Evolutionary conservation across 73 alveolate genomes (phyloP), one percentile per base, ranked within the genome.

Genomic region (Paramecium biaurelia): DNA sequence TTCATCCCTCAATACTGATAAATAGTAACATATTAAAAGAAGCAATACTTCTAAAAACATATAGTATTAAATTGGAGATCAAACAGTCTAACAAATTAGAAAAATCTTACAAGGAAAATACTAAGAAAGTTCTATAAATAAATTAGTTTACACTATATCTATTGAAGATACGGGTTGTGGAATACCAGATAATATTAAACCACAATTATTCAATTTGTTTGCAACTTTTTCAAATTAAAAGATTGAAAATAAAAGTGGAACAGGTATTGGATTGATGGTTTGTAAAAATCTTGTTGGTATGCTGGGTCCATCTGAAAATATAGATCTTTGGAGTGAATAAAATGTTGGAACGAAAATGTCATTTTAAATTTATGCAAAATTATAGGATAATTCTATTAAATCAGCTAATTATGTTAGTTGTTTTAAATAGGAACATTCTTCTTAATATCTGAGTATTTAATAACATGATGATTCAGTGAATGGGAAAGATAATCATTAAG

Each of bases 141-240:
- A n/a, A 15, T 34, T 35, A 35, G 45, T 72, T 4, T 72, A 72
- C 12, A 15, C 34, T 2, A 72, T 79, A 24, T 30, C 95, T 12
- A 57, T 92, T 3, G 58, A 28, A 6, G 95, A 92, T 63, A 79
- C 95, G 15, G 95, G 95, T 20, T 47, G 85, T 23, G 95, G 95
- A 0, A 92, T 92, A 57, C 45, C 95, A 4, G 86, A 82, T 35
- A 21, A 24, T 24, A 70, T 79, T 18, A 37, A 82, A 34, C 79
- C 95, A 24, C 20, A 92, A 24, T 28, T 92, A 37, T 92, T 92
- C 23, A 79, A 92, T 18, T 82, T 92, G 68, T 92, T 53, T 26
- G 92, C 92, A 21, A 74, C 95, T 7, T 79, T 92, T 37, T 70
- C 85, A 20, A 56, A 24, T 18, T 18, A 90, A 15, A 92, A 92